A percentile compares a stretch with the other conserved stretches of the same genome.
These are phyloP conservation scores for Arachnopeziza araneosa DNA, from an alignment of 2,329 filamentous ascomycete genomes.

Conservation along the genomic window DNA sequence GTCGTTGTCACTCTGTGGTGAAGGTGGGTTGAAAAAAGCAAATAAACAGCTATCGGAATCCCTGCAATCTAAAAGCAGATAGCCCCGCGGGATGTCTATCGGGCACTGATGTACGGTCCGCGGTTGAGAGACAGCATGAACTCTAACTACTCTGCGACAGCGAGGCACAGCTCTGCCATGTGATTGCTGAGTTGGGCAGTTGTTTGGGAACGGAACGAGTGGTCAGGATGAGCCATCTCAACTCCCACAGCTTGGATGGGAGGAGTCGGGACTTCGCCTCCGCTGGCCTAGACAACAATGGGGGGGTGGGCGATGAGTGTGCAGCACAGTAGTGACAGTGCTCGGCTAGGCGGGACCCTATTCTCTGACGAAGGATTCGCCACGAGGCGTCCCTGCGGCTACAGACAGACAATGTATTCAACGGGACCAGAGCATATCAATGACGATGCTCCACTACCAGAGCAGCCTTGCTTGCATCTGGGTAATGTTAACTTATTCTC, in stretches of 20 bases:
- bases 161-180: not conserved
- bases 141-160: not conserved
- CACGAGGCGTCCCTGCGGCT: constrained; percentile 22
- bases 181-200: not conserved
- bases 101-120: not conserved
- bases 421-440: not conserved
- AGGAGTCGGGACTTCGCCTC: no score
- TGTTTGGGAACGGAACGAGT: not conserved
- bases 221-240: not conserved
- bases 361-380: constrained; percentile 11
- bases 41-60: constrained; percentile 21
- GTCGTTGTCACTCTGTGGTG: not conserved
- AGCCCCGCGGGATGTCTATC: constrained; percentile 17
- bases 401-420: constrained; percentile 10
- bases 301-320: not conserved
- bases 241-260: not conserved
- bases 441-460: constrained; percentile 7
- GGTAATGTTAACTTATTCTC: constrained; percentile 6
- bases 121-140: not conserved
- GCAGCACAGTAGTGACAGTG: not conserved
- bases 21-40: constrained; percentile 12
- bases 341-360: constrained; percentile 1
- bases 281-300: not conserved
- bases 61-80: constrained; percentile 18
- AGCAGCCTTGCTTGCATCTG: constrained; percentile 1